Evolutionary conservation across 495 filamentous ascomycete species (phyloP), one percentile per base, ranked within the genome.

Genomic region (Penicillium pancosmium): DNA sequence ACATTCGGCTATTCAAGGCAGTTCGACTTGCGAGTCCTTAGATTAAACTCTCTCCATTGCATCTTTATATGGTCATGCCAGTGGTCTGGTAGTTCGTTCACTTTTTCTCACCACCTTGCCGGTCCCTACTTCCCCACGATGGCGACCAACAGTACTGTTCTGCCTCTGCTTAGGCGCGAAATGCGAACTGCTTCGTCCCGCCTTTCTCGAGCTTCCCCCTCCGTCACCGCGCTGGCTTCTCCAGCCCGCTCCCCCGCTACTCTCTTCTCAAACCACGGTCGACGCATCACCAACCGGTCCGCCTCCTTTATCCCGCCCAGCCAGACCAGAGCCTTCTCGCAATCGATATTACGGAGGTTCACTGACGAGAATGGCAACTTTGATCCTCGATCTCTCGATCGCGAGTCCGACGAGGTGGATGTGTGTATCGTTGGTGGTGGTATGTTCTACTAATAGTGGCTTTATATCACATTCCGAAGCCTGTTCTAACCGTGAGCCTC

Each of bases 391-490:
- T 79, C 83, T 59, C 74, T 90, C 52, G 91, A 97, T 49, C 86
- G 94, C 56, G 94, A 98, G 74, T 89, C 83, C 52, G 94, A 98
- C 64, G 76, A 96, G 71, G 94, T 98, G 19, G 94, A 98, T 75
- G 93, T 98, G 10, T 96, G 91, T 68, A 98, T 99, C 71, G 85
- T 99, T 38, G 94, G 94, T 66, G 94, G 93, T 67, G 92, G 87
- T 88, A 82, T 61, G 73, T 67, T 31, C 27, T 31, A 9, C 27
- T 9, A 23, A 3, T 31, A 31, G 27, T 31, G 4, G 27, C 27
- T 8, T 31, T 31, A 31, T 31, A 31, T 31, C 27, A 31, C 27
- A 31, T 31, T 31, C 27, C 6, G 8, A 4, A 31, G 27, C 27
- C 54, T 50, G 56, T 44, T 47, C 68, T 63, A 61, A 72, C 43